Evolutionary conservation across 2,329 filamentous ascomycete genomes (phyloP), one percentile per base, ranked within the genome.

Genomic region (Chaetomiaceae sp.): DNA sequence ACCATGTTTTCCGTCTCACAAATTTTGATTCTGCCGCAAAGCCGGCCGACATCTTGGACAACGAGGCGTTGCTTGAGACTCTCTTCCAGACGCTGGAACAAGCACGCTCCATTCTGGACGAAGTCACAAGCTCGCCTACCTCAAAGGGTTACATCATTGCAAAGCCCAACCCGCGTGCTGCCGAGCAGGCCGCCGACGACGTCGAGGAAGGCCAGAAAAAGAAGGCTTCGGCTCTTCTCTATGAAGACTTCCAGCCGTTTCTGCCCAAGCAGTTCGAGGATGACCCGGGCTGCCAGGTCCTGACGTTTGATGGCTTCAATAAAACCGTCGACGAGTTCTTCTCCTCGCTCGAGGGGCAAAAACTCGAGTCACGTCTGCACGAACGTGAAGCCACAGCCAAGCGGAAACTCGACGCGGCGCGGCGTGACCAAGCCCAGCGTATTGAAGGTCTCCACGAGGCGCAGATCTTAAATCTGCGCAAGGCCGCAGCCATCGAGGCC

Each of bases 171-270:
- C 55, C 57, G 14, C 49, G 34, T 7, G 47, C 48, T 8, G 27
- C 48, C 46, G 51, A 64, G 50, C 13, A 55, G 34, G 33, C 50
- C 31, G 31, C 53, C 20, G 59, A 63, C n/a, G 59, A 63, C n/a
- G 52, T 46, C 4, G 65, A 63, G 14, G 54, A 55, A 3, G 38
- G 50, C 0, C 57, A 69, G 17, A 66, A 69, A 9, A 70, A 65
- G 1, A 72, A 70, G 48, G 64, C 70, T 9, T 68, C 71, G 4
- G 72, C 74, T 40, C 65, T 93, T 5, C 72, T 95, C 2, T 99
- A 96, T 63, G 87, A 96, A 48, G 93, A 99, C 62, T 97, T 96
- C 61, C 92, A 97, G 60, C 93, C 93, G 0, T 97, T 97, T 66
- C 74, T 86, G 34, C 93, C 93, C 0, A 74, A 77, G 19, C 92